Percentiles rank a stretch among this genome's conserved stretches.
These are phyloP conservation scores for Anethum foeniculum DNA, from an alignment of 140 eudicot genomes.

Conservation along the genomic window DNA sequence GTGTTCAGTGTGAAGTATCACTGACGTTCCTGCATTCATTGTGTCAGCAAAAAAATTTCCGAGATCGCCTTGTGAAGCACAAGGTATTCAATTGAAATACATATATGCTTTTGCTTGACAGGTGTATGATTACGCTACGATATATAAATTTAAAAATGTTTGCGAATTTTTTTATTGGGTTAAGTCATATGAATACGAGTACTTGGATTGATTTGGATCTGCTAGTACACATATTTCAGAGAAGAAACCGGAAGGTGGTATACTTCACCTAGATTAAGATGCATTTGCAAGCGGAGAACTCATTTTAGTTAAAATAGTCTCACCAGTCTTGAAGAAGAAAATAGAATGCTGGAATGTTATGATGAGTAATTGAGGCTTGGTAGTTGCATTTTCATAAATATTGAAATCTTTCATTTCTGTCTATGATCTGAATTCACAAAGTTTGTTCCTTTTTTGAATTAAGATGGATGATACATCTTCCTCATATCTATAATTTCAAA, in stretches of 20 bases:
- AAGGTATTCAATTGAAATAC: conserved; percentile 44
- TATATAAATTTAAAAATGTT: not conserved
- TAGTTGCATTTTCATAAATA: not conserved
- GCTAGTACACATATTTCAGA: not conserved
- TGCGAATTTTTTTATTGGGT: not conserved
- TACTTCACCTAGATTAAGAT: not conserved
- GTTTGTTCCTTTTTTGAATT: not conserved
- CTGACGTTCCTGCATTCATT: conserved; percentile 72
- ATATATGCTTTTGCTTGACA: not conserved
- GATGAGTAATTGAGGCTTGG: not conserved
- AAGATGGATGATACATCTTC: not conserved
- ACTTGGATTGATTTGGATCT: not conserved
- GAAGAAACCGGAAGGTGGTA: not conserved
- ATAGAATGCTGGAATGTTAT: not conserved
- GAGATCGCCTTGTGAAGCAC: conserved; percentile 72
- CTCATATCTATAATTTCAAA: not conserved
- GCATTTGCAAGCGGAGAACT: not conserved
- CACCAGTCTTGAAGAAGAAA: not conserved
- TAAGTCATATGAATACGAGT: not conserved
- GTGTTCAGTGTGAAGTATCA: conserved; percentile 87
- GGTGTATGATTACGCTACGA: not conserved
- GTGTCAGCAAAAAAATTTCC: conserved; percentile 72
- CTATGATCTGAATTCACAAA: not conserved
- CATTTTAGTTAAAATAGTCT: not conserved
- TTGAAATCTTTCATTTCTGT: not conserved